Percentiles rank a stretch among this genome's conserved stretches.
Conservation (phyloP, 371 early-diverging fungal genomes). For the Mortierella sp. region DNA sequence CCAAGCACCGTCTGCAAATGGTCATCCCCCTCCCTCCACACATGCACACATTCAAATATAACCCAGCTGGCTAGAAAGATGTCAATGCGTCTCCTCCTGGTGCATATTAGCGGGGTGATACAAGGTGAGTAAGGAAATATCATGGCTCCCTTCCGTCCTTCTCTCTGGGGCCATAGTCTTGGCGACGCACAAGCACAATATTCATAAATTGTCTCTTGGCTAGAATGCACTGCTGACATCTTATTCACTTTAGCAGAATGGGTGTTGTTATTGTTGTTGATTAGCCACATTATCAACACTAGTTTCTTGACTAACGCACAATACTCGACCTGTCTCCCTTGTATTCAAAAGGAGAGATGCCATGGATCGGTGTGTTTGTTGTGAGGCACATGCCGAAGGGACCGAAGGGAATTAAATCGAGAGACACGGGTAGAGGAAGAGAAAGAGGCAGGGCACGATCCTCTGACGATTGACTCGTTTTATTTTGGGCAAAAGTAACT, state of each 20-base stretch:
- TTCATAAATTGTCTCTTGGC: neutral
- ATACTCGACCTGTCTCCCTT: neutral
- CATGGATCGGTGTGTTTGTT: neutral
- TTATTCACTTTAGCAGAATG: slow-evolving; percentile 6
- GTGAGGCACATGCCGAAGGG: neutral
- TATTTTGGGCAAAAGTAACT: no score
- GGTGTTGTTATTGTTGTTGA: neutral
- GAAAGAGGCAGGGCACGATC: neutral
- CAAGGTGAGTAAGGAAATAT: slow-evolving; percentile 9
- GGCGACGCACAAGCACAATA: neutral
- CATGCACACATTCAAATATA: neutral
- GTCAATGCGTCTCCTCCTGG: neutral
- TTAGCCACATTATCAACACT: neutral
- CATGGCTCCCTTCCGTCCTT: neutral
- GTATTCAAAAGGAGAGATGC: neutral
- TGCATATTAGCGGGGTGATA: neutral
- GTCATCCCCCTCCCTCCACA: neutral
- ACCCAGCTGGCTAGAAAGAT: neutral
- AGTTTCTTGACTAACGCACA: neutral
- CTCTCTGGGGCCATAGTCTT: slow-evolving; percentile 11
- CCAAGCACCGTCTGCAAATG: neutral
- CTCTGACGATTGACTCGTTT: neutral
- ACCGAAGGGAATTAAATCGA: neutral
- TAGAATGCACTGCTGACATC: neutral
- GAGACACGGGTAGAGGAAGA: neutral